These are phyloP conservation scores for Santalum album DNA, from an alignment of 164 flowering plant genomes.

Conservation along the genomic window DNA sequence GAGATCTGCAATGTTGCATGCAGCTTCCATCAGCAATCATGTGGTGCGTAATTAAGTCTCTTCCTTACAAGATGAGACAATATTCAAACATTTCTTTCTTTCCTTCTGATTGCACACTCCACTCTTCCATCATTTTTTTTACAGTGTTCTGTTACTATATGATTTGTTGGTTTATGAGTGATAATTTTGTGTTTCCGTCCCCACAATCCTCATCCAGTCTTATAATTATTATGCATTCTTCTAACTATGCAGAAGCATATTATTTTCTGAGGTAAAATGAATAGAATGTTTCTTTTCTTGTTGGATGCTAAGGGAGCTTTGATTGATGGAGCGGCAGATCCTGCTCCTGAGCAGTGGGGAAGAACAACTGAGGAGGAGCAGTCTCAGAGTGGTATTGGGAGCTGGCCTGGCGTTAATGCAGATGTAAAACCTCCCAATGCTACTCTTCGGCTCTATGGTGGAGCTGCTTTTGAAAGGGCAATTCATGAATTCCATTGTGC, in stretches of 20 bases:
- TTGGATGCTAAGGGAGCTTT: slow-evolving; percentile 78
- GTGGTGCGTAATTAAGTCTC: slow-evolving; percentile 39
- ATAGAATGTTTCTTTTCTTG: not conserved
- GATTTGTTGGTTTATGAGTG: too few species aligned
- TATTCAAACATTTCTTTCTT: too few species aligned
- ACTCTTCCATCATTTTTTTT: too few species aligned
- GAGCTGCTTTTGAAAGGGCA: slow-evolving; percentile 98
- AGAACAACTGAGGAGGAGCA: slow-evolving; percentile 80
- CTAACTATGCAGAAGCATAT: not conserved
- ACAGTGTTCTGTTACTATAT: too few species aligned
- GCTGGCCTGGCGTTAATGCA: slow-evolving; percentile 87
- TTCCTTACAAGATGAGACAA: too few species aligned
- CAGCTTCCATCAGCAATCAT: slow-evolving; percentile 78
- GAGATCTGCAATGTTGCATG: slow-evolving; percentile 79
- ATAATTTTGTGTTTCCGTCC: too few species aligned
- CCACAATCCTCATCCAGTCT: too few species aligned
- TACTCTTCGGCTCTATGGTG: slow-evolving; percentile 89
- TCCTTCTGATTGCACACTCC: too few species aligned
- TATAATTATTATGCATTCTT: too few species aligned
- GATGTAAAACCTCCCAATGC: slow-evolving; percentile 81
- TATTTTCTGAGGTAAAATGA: not conserved
- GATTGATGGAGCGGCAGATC: slow-evolving; percentile 97
- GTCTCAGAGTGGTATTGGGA: slow-evolving; percentile 69
- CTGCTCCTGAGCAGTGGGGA: slow-evolving; percentile 97
- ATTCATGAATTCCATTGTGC: slow-evolving; percentile 96